These are phyloP conservation scores for Dictyostelium purpureum DNA, from an alignment of 78 protist species.

Conservation along the genomic window DNA sequence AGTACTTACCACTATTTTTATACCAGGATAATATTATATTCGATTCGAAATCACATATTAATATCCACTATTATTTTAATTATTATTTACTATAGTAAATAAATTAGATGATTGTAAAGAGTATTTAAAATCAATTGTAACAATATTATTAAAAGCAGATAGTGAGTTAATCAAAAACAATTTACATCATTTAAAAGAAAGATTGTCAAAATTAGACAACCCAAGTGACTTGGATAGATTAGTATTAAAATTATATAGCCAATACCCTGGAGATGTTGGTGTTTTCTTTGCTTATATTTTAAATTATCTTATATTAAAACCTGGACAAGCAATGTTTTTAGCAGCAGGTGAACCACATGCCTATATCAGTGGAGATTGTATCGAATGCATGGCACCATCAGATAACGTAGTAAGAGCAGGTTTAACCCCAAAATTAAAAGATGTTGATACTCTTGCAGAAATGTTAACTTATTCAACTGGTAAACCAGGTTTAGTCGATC, in stretches of 20 bases:
- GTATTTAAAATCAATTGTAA: conserved; percentile 34
- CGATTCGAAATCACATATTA: neutral
- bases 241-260: conserved; percentile 25
- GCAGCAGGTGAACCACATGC: conserved; percentile 98
- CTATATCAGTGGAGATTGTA: conserved; percentile 88
- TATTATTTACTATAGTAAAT: neutral
- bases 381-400: conserved; percentile 98
- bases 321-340: conserved; percentile 96
- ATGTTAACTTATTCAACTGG: conserved; percentile 88
- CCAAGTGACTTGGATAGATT: conserved; percentile 7
- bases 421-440: conserved; percentile 96
- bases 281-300: conserved; percentile 92
- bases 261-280: conserved; percentile 96
- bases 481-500: conserved; percentile 12
- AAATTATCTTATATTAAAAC: conserved; percentile 83
- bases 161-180: neutral
- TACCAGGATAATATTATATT: no score
- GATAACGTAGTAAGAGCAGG: conserved; percentile 99
- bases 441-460: conserved; percentile 79
- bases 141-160: conserved; percentile 35
- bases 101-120: conserved; percentile 9
- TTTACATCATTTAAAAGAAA: neutral
- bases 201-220: neutral
- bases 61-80: neutral
- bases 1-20: neutral